These are phyloP conservation scores for Glycyrrhiza uralensis DNA, from an alignment of 306 rosid genomes.

Conservation along the genomic window DNA sequence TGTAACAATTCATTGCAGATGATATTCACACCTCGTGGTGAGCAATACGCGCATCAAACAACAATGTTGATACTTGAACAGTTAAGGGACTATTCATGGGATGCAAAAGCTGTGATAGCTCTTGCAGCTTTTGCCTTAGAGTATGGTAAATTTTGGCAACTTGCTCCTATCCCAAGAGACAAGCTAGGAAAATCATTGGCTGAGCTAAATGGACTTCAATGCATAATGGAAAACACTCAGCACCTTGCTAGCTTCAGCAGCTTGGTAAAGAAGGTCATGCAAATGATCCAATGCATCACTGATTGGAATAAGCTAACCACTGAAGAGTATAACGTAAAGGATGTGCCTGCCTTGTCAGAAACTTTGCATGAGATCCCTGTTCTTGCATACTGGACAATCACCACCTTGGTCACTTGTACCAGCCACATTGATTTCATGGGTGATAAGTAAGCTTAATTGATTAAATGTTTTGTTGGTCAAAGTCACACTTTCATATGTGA, in stretches of 20 bases:
- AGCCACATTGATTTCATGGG: constrained; percentile 14
- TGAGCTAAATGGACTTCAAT: neutral
- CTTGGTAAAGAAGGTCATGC: constrained; percentile 17
- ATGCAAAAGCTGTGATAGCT: constrained; percentile 50
- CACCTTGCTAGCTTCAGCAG: neutral
- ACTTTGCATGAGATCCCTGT: constrained; percentile 30
- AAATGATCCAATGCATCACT: constrained; percentile 40
- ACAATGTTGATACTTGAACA: constrained; percentile 31
- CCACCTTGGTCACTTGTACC: constrained; percentile 25
- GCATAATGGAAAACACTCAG: neutral
- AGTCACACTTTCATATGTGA: too few species aligned
- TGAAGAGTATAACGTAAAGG: neutral
- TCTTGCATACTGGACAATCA: constrained; percentile 28
- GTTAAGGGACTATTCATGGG: constrained; percentile 49
- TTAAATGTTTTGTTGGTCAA: too few species aligned
- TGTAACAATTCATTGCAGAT: neutral
- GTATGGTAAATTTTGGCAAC: constrained; percentile 25
- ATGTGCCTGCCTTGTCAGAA: constrained; percentile 25
- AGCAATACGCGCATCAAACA: constrained; percentile 25
- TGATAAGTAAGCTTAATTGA: neutral
- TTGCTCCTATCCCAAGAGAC: constrained; percentile 6
- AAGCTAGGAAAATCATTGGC: constrained; percentile 29
- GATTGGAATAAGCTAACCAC: constrained; percentile 35
- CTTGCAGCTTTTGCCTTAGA: constrained; percentile 22
- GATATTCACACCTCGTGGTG: constrained; percentile 15